Evolutionary conservation across 495 filamentous ascomycete species (phyloP), one percentile per base, ranked within the genome.

Genomic region (Neurospora sp.): DNA sequence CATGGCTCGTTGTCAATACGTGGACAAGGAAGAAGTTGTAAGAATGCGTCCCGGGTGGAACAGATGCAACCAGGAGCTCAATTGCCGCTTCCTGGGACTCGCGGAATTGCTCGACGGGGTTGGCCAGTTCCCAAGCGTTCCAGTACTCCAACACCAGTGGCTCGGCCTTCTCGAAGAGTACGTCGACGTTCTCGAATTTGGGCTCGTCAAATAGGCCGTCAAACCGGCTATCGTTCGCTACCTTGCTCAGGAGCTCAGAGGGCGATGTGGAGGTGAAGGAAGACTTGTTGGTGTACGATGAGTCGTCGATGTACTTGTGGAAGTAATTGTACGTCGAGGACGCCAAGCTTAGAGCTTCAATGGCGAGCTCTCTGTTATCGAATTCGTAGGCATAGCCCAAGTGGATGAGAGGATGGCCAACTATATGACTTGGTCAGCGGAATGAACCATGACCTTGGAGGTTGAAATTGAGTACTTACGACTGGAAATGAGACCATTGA

Each of bases 11-110:
- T 0, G 93, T 96, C 40, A 98, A 83, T 12, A 93, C 75, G 75
- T 97, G 93, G 16, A 91, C 88, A 71, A 94, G 75, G 83, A 94
- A 97, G 83, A 97, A 97, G 80, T 97, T 93, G 80, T 93, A 96
- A 1, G 83, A 78, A 70, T 88, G 85, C 6, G 89, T 89, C 1
- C 88, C 89, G 0, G 85, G 83, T 12, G 84, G 77, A 0, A 89
- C 86, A 3, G 90, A 91, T 6, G 83, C 85, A 4, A 92, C 86
- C 0, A 98, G 82, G 3, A 98, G 77, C 0, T 90, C 89, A 0
- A 89, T 88, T 3, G 93, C 93, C 3, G 91, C 88, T 76, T 91
- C 86, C 77, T 97, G 93, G 6, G 89, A 93, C 48, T 93, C 87
- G 70, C 89, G 85, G 81, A 98, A 96, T 76, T 92, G 90, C 70